Percentiles rank a stretch among this genome's conserved stretches.
phyloP scores from a whole-genome alignment of 164 flowering plant species.

The Aristolochia contorta region DNA sequence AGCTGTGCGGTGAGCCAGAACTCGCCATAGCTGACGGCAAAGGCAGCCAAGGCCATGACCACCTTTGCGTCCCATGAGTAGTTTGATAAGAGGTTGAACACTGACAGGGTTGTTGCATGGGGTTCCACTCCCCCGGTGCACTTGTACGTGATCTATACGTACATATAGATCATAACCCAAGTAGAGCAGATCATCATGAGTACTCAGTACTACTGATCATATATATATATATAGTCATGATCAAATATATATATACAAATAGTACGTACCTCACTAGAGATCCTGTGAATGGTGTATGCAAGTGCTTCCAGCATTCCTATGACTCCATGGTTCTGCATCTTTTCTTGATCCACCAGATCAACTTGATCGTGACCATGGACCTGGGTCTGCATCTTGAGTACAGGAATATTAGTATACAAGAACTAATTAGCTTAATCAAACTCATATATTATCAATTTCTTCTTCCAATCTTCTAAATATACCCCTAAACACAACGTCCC shows the following conservation, averaged over 20 bases:
- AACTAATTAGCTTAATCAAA: not conserved
- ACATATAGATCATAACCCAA: not conserved
- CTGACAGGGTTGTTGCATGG: conserved; percentile 34
- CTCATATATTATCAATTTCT: too few relatives aligned
- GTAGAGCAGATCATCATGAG: not conserved
- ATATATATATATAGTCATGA: too few relatives aligned
- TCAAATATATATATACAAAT: too few relatives aligned
- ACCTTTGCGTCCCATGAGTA: conserved; percentile 45
- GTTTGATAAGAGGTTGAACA: conserved; percentile 34
- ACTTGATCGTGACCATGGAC: not conserved
- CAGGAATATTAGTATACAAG: not conserved
- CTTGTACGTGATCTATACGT: conserved; percentile 46
- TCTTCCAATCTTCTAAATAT: too few relatives aligned
- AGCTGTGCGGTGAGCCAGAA: conserved; percentile 42
- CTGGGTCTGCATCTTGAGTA: conserved; percentile 14
- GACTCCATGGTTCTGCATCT: conserved; percentile 6
- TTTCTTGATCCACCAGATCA: conserved; percentile 29
- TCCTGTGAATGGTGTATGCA: conserved; percentile 30
- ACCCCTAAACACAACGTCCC: too few relatives aligned
- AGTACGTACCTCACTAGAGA: conserved; percentile 49
- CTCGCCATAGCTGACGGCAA: conserved; percentile 38
- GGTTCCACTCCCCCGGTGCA: conserved; percentile 55
- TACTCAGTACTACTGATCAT: too few relatives aligned
- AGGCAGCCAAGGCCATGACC: conserved; percentile 36
- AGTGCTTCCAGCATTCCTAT: conserved; percentile 37